Base-by-base conservation (phyloP, 352 stramenopile species). In the Globisporangium uncinulatum region DNA sequence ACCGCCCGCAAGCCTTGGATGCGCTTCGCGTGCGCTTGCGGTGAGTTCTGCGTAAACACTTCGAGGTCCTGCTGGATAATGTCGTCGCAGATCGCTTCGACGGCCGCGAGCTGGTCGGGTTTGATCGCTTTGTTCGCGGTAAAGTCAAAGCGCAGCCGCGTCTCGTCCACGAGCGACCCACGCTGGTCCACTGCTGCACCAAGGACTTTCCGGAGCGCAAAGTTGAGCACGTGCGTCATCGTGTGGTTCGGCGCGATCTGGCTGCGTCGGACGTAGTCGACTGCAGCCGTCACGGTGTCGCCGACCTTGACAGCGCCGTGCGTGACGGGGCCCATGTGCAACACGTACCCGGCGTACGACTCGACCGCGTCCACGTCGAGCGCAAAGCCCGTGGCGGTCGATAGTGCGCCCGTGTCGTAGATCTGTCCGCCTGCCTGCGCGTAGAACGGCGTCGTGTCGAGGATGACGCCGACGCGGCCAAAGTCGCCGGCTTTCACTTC, bases 171-270 rank as follows among this genome's bases (percentile, higher is more conserved):
- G 11, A 99, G 77, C 74, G 95, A 99, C 20, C 97, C 97, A 53
- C 96, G 93, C 79, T 99, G 97, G 61, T 99, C 96, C 19, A 98
- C 92, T 24, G 78, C 86, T 43, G 91, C 89, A 46, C 95, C 93
- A 4, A 99, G 75, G 13, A 98, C 92, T 68, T 97, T 86, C 52
- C 96, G 87, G 19, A 99, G 76, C 6, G 97, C 97, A 53, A 86
- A 97, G 86, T 99, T 99, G 48, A 99, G 83, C 47, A 99, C 87
- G 80, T 99, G 97, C 32, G 97, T 99, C 95, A 99, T 99, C 53
- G 96, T 99, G 79, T 99, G 97, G 73, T 99, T 99, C 9, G 96
- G 96, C 36, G 95, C 96, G 51, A 99, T 80, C 68, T 94, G 88
- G 62, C 82, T 71, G 63, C 97, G 86, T 45, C 92, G 81, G 45